Base-by-base conservation (phyloP, 2,329 filamentous ascomycete species). In the Diplodia sapinea region DNA sequence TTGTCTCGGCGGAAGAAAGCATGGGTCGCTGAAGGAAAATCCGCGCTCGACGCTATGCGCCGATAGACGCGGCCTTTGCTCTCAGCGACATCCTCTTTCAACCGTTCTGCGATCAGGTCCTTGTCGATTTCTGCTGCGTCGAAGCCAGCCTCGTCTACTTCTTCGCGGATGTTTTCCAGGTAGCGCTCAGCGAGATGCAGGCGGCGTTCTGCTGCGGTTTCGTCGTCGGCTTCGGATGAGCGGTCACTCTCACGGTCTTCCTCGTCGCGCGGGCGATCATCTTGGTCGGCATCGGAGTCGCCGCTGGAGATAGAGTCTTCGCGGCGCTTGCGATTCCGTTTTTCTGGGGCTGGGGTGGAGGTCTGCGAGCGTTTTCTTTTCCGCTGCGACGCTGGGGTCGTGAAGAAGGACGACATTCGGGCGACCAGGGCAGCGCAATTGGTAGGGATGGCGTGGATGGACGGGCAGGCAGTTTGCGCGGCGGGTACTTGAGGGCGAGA, bases 41-140 rank as follows among this genome's bases (percentile, higher is more conserved):
- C 87, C 70, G 97, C 84, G 71, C 91, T 86, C 26, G 86, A 82
- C 43, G 91, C 91, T 72, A 99, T 87, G 77, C 88, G 87, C 63
- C 93, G 87, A 81, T 97, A 98, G 61, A 97, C 86, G 73, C 91
- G 90, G 68, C 95, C 95, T 81, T 97, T 97, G 67, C 88, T 88
- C 81, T 97, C 95, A 64, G 95, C 88, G 52, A 95, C 92, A 77
- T 98, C 95, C 80, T 97, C 93, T 79, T 94, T 89, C 73, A 99
- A 82, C 73, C 94, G 85, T 78, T 96, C 92, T 51, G 94, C 93
- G 74, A 99, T 94, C 73, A 97, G 82, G 76, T 99, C 95, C 68
- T 91, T 86, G 80, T 98, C 95, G 68, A 99, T 91, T 65, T 98
- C 92, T 73, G 90, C 93, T 8, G 95, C 95, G 80, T 99, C 93